These are phyloP conservation scores for Venustampulla echinocandica DNA, from an alignment of 495 filamentous ascomycete genomes.

Conservation along the genomic window DNA sequence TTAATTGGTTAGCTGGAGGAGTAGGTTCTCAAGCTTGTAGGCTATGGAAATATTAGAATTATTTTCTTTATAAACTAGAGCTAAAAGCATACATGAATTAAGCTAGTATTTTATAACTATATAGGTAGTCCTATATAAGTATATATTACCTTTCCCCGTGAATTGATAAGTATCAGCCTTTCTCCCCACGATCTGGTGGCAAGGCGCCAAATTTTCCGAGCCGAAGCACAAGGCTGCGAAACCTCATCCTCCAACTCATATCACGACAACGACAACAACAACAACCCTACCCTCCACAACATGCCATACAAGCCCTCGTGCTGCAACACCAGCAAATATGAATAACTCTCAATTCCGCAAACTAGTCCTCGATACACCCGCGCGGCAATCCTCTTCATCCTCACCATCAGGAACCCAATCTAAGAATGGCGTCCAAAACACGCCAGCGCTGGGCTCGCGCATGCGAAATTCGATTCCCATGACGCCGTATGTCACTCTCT, in stretches of 20 bases:
- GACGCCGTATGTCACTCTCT: conserved; percentile 55
- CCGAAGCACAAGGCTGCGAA: conserved; percentile 5
- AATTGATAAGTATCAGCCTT: too few species aligned
- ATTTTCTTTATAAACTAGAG: too few species aligned
- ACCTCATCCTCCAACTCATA: not conserved
- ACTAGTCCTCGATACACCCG: conserved; percentile 52
- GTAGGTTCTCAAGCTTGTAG: too few species aligned
- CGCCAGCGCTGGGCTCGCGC: conserved; percentile 49
- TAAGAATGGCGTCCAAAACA: conserved; percentile 23
- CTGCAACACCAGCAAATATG: too few species aligned
- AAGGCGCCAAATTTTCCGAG: conserved; percentile 1
- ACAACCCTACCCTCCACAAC: not conserved
- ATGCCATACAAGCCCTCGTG: too few species aligned
- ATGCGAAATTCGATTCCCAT: conserved; percentile 74
- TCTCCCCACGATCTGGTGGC: too few species aligned
- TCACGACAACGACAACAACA: conserved; percentile 9
- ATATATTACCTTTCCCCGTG: too few species aligned
- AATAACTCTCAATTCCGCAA: conserved; percentile 95
- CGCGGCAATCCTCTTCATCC: conserved; percentile 25
- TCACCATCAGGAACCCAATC: conserved; percentile 22
- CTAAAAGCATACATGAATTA: too few species aligned
- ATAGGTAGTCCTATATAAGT: too few species aligned
- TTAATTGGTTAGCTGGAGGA: too few species aligned
- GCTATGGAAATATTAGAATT: too few species aligned
- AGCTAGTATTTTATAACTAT: too few species aligned